Evolutionary conservation across 2,329 filamentous ascomycete genomes (phyloP), one percentile per base, ranked within the genome.

Genomic region (Colletotrichum sp.): DNA sequence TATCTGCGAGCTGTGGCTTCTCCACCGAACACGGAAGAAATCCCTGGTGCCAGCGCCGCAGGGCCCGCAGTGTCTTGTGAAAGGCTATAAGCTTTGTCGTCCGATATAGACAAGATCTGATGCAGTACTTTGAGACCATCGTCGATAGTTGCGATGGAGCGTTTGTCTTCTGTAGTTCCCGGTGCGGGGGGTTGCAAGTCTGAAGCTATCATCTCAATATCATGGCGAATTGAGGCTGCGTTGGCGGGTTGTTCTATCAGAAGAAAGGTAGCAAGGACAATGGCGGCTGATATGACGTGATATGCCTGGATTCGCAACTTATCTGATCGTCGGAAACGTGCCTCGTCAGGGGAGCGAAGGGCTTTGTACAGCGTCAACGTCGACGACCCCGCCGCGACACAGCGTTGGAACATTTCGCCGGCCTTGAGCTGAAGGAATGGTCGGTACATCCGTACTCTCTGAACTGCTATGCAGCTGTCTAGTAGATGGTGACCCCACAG

Each of bases 371-470:
- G 34, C 1, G 59, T 36, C 60, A 67, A 22, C 1, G 69, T 44
- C 19, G 22, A 59, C 2, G 36, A 28, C n/a, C 77, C 78, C 6
- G 77, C 77, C 3, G 73, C 69, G 13, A 77, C 77, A 63, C 72
- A 75, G 59, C 72, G 77, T 2, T 65, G 48, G 77, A 77, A 78
- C 15, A 75, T 68, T 11, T 71, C 59, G 9, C 66, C 77, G 9
- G 72, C 39, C 15, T 65, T 60, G n/a, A 39, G 22, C 2, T 63
- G 64, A 12, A 79, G 68, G 5, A 76, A 77, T 0, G 72, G 77
- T 3, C 78, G 72, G 25, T 77, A 76, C 77, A 79, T 77, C n/a
- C 77, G 78, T n/a, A 79, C 77, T 27, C 78, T 75, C 68, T 79
- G 78, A 1, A 76, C 78, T 65, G 75, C 73, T 34, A 79, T 77